Percentiles rank a stretch among this genome's conserved stretches.
These are phyloP conservation scores for Penicillium alfredii DNA, from an alignment of 495 filamentous ascomycete species.

Conservation along the genomic window DNA sequence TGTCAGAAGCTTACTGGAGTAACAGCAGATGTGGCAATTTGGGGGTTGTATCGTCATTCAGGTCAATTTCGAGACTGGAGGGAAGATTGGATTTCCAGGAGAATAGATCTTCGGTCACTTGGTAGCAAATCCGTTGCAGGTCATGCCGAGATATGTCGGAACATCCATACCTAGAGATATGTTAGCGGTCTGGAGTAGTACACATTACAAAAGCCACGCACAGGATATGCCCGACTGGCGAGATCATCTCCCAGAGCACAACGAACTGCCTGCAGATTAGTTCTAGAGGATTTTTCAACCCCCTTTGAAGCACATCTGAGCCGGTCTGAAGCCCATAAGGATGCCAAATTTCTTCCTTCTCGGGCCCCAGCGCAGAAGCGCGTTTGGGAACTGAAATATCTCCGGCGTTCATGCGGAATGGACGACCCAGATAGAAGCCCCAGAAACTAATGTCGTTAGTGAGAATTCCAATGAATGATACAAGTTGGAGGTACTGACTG, in stretches of 20 bases:
- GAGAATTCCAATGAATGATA: neutral
- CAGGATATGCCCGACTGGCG: conserved; percentile 44
- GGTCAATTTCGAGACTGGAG: conserved; percentile 35
- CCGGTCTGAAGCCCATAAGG: conserved; percentile 36
- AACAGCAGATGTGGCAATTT: conserved; percentile 43
- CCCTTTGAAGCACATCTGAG: conserved; percentile 13
- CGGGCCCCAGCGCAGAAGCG: conserved; percentile 27
- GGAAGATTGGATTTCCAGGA: conserved; percentile 45
- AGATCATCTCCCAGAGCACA: conserved; percentile 45
- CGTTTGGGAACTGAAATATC: conserved; percentile 42
- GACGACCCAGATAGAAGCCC: conserved; percentile 45
- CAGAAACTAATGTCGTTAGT: conserved; percentile 30
- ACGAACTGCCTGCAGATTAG: conserved; percentile 42
- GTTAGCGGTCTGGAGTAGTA: conserved; percentile 9
- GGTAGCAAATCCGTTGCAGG: conserved; percentile 38
- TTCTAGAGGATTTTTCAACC: conserved; percentile 34
- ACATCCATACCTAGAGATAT: conserved; percentile 34
- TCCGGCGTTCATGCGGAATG: conserved; percentile 43
- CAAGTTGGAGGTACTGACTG: conserved; percentile 35
- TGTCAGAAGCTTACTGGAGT: conserved; percentile 46
- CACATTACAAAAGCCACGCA: conserved; percentile 13
- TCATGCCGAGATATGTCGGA: conserved; percentile 40
- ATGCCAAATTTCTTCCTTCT: conserved; percentile 37
- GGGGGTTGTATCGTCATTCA: conserved; percentile 31
- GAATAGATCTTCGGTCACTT: conserved; percentile 41